Conservation (phyloP, 2,329 filamentous ascomycete species). For the Amauroascus niger region DNA sequence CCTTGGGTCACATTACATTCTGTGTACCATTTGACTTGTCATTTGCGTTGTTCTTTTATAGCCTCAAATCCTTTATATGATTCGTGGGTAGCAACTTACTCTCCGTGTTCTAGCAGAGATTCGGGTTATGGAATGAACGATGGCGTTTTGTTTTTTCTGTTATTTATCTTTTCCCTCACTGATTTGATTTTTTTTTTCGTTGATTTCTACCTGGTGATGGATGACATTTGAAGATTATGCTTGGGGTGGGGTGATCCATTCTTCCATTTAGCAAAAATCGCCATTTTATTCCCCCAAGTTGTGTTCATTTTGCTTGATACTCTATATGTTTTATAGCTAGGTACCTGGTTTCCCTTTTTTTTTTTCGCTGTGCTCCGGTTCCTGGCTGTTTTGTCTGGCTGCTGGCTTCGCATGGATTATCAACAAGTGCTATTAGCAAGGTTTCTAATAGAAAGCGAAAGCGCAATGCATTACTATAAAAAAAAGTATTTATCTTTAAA, state of each 20-base stretch:
- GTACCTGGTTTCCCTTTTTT: background rate
- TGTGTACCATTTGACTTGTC: slow-evolving; percentile 3
- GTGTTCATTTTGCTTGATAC: background rate
- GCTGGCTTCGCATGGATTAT: background rate
- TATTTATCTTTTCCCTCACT: background rate
- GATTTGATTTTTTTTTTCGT: background rate
- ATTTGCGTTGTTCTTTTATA: background rate
- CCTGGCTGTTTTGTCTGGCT: background rate
- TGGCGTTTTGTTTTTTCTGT: background rate
- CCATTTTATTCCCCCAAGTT: background rate
- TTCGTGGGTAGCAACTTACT: background rate
- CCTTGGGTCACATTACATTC: background rate
- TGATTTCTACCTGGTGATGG: background rate
- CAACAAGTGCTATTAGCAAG: background rate
- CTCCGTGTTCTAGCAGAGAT: background rate
- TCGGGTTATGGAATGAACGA: background rate
- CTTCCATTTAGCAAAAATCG: background rate
- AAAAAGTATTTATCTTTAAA: background rate
- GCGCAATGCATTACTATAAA: background rate
- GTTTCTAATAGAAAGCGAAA: slow-evolving; percentile 1
- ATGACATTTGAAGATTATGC: background rate
- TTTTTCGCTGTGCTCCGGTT: background rate
- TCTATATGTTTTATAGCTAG: background rate
- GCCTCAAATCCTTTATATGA: background rate
- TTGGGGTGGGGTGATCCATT: background rate